A percentile compares a stretch with the other conserved stretches of the same genome.
Evolutionary conservation across 2,329 filamentous ascomycete species (phyloP).

Genomic region (Huntiella decipiens): DNA sequence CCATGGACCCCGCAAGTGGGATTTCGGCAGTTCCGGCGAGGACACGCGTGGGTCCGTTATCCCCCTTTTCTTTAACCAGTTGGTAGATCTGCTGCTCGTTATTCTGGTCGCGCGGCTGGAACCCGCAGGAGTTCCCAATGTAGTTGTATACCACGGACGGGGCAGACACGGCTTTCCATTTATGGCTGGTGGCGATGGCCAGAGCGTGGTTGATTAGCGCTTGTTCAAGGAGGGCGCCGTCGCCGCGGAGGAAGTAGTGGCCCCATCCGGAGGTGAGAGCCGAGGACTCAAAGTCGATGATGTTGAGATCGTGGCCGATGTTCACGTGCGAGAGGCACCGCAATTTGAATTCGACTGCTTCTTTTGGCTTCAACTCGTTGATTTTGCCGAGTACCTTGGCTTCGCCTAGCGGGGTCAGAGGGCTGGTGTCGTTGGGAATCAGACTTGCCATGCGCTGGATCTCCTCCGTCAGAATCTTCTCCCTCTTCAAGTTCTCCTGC

Average conservation of each 20-base stretch:
- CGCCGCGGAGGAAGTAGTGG: slow-evolving; percentile 91
- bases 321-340: slow-evolving; percentile 48
- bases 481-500: slow-evolving; percentile 37
- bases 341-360: not conserved
- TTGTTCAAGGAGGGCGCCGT: slow-evolving; percentile 85
- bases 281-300: slow-evolving; percentile 77
- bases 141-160: slow-evolving; percentile 84
- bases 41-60: slow-evolving; percentile 46
- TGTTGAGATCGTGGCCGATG: slow-evolving; percentile 66
- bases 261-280: slow-evolving; percentile 82
- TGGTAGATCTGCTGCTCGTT: slow-evolving; percentile 86
- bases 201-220: slow-evolving; percentile 79
- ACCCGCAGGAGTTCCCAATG: slow-evolving; percentile 79
- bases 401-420: slow-evolving; percentile 51
- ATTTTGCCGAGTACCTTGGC: slow-evolving; percentile 55
- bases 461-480: slow-evolving; percentile 39
- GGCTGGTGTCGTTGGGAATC: slow-evolving; percentile 72
- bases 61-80: slow-evolving; percentile 22
- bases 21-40: slow-evolving; percentile 89
- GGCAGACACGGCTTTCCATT: slow-evolving; percentile 66
- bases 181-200: slow-evolving; percentile 47
- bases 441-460: slow-evolving; percentile 58
- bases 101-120: slow-evolving; percentile 77
- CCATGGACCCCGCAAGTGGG: slow-evolving; percentile 77
- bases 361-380: slow-evolving; percentile 35